These are phyloP conservation scores for Beauveria australis DNA, from an alignment of 2,329 filamentous ascomycete genomes.

Conservation along the genomic window DNA sequence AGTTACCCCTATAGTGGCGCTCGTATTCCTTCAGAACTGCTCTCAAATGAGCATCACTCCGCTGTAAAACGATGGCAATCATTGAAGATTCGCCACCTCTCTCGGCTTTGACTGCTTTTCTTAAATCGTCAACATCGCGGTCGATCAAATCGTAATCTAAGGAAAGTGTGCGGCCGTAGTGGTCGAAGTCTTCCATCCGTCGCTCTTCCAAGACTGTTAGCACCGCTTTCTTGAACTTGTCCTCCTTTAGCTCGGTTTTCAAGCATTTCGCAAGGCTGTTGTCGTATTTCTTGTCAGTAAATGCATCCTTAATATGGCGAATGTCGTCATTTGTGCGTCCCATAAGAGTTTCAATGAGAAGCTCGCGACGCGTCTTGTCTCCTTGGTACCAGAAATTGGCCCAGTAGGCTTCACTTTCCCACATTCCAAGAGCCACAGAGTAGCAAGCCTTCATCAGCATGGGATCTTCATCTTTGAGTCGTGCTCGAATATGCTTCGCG, in stretches of 20 bases:
- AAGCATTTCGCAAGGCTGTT: conserved; percentile 79
- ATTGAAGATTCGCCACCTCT: conserved; percentile 83
- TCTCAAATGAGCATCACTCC: conserved; percentile 73
- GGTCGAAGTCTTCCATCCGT: conserved; percentile 73
- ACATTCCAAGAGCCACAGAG: conserved; percentile 77
- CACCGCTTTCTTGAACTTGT: conserved; percentile 91
- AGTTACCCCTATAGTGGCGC: conserved; percentile 64
- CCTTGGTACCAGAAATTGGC: conserved; percentile 96
- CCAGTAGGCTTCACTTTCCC: conserved; percentile 95
- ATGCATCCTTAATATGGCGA: conserved; percentile 74
- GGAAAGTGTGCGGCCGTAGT: conserved; percentile 47
- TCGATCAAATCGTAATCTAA: conserved; percentile 54
- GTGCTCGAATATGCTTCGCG: conserved; percentile 72
- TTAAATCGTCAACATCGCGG: conserved; percentile 65
- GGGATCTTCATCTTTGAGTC: conserved; percentile 63
- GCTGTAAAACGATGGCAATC: conserved; percentile 72
- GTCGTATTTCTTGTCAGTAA: conserved; percentile 84
- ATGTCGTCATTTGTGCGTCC: conserved; percentile 86
- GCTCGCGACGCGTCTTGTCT: conserved; percentile 72
- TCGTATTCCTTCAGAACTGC: conserved; percentile 76
- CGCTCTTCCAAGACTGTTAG: conserved; percentile 74
- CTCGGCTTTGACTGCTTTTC: conserved; percentile 58
- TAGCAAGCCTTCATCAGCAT: conserved; percentile 88
- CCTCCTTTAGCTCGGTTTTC: conserved; percentile 84
- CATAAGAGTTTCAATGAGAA: conserved; percentile 90